These are phyloP conservation scores for Kazachstania bromeliacearum DNA, from an alignment of 805 yeast species.

Conservation along the genomic window DNA sequence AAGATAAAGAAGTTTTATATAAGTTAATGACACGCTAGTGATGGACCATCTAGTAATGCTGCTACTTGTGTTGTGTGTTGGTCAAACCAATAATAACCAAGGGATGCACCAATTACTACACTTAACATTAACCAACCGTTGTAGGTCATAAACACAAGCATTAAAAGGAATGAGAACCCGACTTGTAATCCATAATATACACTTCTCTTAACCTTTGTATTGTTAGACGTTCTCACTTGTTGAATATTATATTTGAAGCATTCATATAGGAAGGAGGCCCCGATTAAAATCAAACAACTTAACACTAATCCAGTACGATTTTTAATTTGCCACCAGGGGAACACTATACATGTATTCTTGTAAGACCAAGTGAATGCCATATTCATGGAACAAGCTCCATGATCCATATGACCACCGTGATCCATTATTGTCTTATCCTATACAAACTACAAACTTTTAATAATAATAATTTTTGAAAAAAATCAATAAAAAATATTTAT, in stretches of 20 bases:
- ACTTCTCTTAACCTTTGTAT: conserved; percentile 16
- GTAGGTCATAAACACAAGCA: conserved; percentile 81
- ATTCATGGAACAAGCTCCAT: conserved; percentile 39
- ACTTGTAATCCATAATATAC: conserved; percentile 54
- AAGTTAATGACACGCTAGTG: conserved; percentile 2
- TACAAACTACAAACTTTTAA: neutral
- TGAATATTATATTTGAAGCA: conserved; percentile 1
- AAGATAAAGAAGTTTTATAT: too few relatives aligned
- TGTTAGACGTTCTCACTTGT: conserved; percentile 14
- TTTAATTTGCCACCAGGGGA: conserved; percentile 71
- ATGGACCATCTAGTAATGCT: conserved; percentile 19
- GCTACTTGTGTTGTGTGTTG: conserved; percentile 5
- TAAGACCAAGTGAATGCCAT: conserved; percentile 80
- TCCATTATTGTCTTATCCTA: neutral
- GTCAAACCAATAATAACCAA: conserved; percentile 43
- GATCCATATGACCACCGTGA: neutral
- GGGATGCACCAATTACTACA: conserved; percentile 59
- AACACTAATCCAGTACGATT: conserved; percentile 41
- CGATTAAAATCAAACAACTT: conserved; percentile 34
- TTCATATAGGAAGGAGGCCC: conserved; percentile 1
- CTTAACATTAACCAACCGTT: conserved; percentile 79
- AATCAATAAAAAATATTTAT: conserved; percentile 8
- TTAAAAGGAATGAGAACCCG: conserved; percentile 58
- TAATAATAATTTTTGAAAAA: neutral
- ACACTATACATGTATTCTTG: conserved; percentile 61